A percentile compares a stretch with the other conserved stretches of the same genome.
phyloP scores from a whole-genome alignment of 2,329 filamentous ascomycete species.

The Claviceps spartinae region DNA sequence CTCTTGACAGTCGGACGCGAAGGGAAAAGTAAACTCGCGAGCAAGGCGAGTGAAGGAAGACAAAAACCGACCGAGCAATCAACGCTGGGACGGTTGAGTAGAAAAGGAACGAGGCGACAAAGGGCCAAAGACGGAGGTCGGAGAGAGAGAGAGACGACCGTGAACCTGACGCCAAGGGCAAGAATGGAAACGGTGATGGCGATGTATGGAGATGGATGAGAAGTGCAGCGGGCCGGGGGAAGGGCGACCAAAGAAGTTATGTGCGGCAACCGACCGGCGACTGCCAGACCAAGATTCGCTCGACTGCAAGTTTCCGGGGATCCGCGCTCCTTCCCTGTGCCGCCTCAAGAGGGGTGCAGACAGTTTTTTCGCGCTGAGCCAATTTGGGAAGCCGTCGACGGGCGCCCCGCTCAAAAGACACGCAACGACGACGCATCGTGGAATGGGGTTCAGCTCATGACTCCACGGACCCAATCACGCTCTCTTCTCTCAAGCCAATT shows the following conservation, averaged over 20 bases:
- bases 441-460: no score
- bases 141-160: constrained; percentile 8
- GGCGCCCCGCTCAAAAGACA: no score
- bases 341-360: background rate
- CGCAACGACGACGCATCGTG: no score
- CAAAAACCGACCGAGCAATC: constrained; percentile 3
- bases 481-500: background rate
- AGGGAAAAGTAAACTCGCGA: background rate
- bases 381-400: no score
- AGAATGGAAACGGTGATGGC: constrained; percentile 11
- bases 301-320: background rate
- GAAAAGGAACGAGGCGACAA: constrained; percentile 4
- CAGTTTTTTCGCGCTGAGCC: background rate
- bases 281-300: background rate
- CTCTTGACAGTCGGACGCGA: background rate
- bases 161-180: constrained; percentile 8
- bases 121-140: background rate
- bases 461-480: no score
- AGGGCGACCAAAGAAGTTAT: constrained; percentile 1
- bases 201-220: background rate
- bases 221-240: background rate
- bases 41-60: background rate
- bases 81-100: constrained; percentile 2
- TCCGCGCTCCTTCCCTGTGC: background rate
- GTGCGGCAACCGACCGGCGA: background rate